phyloP scores from a whole-genome alignment of 2,329 filamentous ascomycete species.

The Beauveria brongniartii region DNA sequence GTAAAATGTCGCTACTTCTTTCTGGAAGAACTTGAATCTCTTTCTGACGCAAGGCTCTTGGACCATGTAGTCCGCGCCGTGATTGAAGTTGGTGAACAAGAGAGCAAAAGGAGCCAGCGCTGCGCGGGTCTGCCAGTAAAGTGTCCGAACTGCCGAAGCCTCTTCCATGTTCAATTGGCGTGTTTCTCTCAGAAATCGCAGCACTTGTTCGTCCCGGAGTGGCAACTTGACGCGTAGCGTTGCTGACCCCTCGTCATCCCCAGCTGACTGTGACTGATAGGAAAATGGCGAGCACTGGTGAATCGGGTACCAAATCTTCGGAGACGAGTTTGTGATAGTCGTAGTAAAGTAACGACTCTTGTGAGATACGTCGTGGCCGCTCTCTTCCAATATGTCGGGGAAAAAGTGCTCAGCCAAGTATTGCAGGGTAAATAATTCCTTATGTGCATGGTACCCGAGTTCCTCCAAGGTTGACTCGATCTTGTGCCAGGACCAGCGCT shows the following conservation, averaged over 20 bases:
- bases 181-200: not conserved
- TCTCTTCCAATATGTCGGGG: not conserved
- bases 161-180: not conserved
- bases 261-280: not conserved
- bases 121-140: conserved; percentile 1
- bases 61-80: not conserved
- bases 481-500: conserved; percentile 1
- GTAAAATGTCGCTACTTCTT: conserved; percentile 1
- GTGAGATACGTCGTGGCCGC: not conserved
- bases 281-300: conserved; percentile 6
- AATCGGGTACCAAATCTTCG: not conserved
- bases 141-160: not conserved
- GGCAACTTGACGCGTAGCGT: not conserved
- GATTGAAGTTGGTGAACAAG: conserved; percentile 4
- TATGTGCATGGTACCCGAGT: not conserved
- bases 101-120: conserved; percentile 8
- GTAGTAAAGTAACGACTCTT: not conserved
- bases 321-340: not conserved
- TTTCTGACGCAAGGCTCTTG: conserved; percentile 3
- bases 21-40: conserved; percentile 4
- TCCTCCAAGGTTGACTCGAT: not conserved
- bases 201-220: not conserved
- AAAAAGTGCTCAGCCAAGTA: conserved; percentile 8
- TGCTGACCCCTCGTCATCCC: not conserved
- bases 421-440: not conserved